Percentiles rank a stretch among this genome's conserved stretches.
Evolutionary conservation across 768 basidiomycete species (phyloP).

Genomic region (Dentipellis sp.): DNA sequence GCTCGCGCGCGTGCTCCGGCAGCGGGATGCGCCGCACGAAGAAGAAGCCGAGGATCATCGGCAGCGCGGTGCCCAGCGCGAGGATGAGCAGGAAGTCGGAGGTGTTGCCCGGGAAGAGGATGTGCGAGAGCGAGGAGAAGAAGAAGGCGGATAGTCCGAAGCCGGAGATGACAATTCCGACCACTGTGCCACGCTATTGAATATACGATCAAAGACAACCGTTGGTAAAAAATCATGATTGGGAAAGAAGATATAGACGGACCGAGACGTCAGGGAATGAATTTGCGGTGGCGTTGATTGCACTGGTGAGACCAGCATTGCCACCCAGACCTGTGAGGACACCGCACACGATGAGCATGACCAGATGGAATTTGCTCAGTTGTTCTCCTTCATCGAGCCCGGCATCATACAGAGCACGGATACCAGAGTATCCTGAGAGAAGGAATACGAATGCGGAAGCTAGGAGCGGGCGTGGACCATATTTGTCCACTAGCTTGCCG

Average conservation of each 20-base stretch:
- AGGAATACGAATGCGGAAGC: constrained; percentile 48
- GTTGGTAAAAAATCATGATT: background rate
- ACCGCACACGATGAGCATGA: constrained; percentile 48
- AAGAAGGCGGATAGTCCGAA: constrained; percentile 76
- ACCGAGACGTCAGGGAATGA: constrained; percentile 68
- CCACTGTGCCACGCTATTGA: constrained; percentile 59
- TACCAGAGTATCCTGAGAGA: constrained; percentile 66
- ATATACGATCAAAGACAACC: background rate
- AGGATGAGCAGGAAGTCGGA: constrained; percentile 70
- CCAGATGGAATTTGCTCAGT: constrained; percentile 34
- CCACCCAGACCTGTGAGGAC: constrained; percentile 74
- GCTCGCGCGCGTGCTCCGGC: constrained; percentile 24
- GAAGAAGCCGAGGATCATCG: constrained; percentile 74
- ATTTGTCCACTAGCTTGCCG: constrained; percentile 69
- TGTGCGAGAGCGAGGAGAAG: constrained; percentile 70
- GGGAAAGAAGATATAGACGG: constrained; percentile 17
- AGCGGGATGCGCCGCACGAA: constrained; percentile 63
- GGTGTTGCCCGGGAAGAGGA: constrained; percentile 68
- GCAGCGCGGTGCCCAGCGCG: constrained; percentile 66
- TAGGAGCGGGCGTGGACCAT: constrained; percentile 65
- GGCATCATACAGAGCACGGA: constrained; percentile 55
- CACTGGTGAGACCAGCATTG: constrained; percentile 58
- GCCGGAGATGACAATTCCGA: constrained; percentile 22
- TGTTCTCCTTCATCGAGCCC: constrained; percentile 23
- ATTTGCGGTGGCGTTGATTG: constrained; percentile 77